Evolutionary conservation across 306 rosid species (phyloP), one percentile per base, ranked within the genome.

Genomic region (Nissolia schottii): DNA sequence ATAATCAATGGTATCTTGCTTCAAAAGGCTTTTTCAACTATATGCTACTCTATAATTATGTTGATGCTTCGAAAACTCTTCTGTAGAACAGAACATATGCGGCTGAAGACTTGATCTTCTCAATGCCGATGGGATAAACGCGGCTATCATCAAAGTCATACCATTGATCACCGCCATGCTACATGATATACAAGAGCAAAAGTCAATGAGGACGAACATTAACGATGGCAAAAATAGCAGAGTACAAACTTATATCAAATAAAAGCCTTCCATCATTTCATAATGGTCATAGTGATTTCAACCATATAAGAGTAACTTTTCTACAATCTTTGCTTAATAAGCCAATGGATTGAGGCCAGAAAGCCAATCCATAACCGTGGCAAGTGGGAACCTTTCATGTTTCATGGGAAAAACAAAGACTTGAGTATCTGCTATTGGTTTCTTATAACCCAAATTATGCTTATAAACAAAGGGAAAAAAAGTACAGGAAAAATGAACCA

Each of bases 111-210:
- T 94, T 94, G 73, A 91, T 91, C 96, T 87, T 94, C 85, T 89
- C 99, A 67, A 38, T 81, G 84, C 77, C 81, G 86, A 94, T 77
- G 65, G 96, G 91, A 83, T 75, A n/a, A 71, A 94, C 99, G 32
- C 77, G 85, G 85, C 97, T 89, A 83, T 94, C 97, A 62, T 94
- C 97, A 37, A 94, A 94, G 64, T 94, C 95, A 37, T 87, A 94
- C 97, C 99, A 94, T 62, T 80, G 97, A 74, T 94, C 96, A 25
- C 89, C 92, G 3, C 99, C 97, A 54, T 88, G 97, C 99, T 94
- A 56, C 77, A 84, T 65, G 35, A 80, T 53, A 67, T 58, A 43
- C 77, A 74, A 58, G 73, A 72, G 69, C 32, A 61, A 51, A 64
- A 23, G 61, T 45, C 19, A 54, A 23, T 48, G 32, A 76, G 64